Evolutionary conservation across 208 protist species (phyloP), one percentile per base, ranked within the genome.

Genomic region (Trypanosoma boissoni): DNA sequence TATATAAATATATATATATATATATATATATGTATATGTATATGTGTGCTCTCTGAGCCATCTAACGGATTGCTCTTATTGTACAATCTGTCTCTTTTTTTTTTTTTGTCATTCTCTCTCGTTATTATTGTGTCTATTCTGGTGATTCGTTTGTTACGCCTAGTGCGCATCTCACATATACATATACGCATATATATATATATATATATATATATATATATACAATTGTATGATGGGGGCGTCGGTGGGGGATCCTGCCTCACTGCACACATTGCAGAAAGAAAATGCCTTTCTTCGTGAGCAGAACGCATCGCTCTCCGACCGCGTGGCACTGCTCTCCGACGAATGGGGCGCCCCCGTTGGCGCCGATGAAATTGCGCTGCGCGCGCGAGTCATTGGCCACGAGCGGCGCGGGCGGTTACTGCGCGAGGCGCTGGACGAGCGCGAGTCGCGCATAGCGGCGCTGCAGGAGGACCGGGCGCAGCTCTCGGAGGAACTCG

Each of bases 271-370:
- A 28, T 55, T 70, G 34, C 36, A 20, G 9, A 32, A 26, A 32
- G 64, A 70, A 24, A 70, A 70, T 42, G 54, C 32, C 5, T 58
- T 48, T 21, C 56, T 70, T n/a, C 64, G 64, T 16, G 54, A 55
- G 36, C 51, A 70, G 27, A 0, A 56, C 8, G 4, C 27, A 2
- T 44, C 44, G 16, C 28, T 70, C 24, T 39, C 28, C 7, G 64
- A 70, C 21, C 54, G 55, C 1, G 58, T 55, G 20, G 23, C 43
- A 16, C 34, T 58, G 44, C 18, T 70, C 14, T 16, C 48, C 9
- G 36, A n/a, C 21, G 34, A 56, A 1, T 64, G 58, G 58, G 27
- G n/a, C n/a, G 58, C 52, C 14, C 58, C 58, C 29, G 39, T 41
- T 28, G 46, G 10, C 6, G 48, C 37, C 27, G 64, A 57, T 16